Percentiles rank a stretch among this genome's conserved stretches.
Conservation (phyloP, 225 moss, liverwort and hornwort species). For the Ulota crispa region DNA sequence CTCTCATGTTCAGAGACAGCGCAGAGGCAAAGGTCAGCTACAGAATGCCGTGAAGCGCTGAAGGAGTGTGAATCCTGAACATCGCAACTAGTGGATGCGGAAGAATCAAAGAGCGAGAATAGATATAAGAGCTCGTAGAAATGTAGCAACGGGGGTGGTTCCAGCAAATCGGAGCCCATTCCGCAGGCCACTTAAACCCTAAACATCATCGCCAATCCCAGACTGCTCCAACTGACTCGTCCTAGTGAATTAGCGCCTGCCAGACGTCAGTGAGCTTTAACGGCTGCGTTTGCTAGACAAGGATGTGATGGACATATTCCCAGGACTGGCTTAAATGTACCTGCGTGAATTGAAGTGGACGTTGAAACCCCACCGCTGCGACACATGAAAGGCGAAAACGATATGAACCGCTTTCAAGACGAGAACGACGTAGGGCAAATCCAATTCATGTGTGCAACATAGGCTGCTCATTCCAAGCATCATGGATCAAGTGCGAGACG, state of each 20-base stretch:
- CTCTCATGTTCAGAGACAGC: neutral
- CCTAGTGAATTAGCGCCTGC: neutral
- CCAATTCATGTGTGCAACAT: neutral
- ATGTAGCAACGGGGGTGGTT: slow-evolving; percentile 31
- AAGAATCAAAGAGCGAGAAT: slow-evolving; percentile 45
- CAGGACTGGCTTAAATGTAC: neutral
- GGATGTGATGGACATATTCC: neutral
- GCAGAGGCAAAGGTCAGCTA: neutral
- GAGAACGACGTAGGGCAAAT: neutral
- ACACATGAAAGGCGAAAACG: neutral
- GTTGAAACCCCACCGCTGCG: neutral
- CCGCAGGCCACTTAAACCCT: neutral
- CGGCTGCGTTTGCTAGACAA: neutral
- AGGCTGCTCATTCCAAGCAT: neutral
- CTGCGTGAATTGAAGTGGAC: neutral
- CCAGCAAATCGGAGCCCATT: slow-evolving; percentile 14
- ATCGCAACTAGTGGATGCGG: slow-evolving; percentile 37
- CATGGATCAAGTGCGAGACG: slow-evolving; percentile 9
- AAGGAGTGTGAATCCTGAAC: slow-evolving; percentile 33
- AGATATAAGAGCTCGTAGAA: slow-evolving; percentile 42
- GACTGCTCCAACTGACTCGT: neutral
- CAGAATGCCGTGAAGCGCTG: neutral
- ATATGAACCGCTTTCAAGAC: neutral
- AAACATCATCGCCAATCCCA: neutral
- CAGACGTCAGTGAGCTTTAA: neutral